Percentiles rank a stretch among this genome's conserved stretches.
Conservation (phyloP, 208 protist species). For the Wallacemonas sp. region DNA sequence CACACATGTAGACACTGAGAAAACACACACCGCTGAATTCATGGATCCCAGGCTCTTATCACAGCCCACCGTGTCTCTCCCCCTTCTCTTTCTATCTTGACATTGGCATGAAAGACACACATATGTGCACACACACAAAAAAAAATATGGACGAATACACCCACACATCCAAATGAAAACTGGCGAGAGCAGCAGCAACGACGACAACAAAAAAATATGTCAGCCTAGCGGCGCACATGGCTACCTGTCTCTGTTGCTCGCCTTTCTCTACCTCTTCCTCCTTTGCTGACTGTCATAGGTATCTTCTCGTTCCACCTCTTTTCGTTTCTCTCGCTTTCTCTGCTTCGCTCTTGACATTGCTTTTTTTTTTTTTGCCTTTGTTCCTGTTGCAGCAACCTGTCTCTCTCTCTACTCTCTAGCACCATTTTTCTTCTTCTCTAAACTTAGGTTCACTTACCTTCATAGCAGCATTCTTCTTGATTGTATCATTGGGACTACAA, state of each 20-base stretch:
- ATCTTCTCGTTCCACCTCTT: not conserved
- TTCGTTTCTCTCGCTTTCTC: not conserved
- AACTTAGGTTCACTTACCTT: too few relatives aligned
- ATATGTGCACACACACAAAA: not conserved
- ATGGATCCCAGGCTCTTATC: too few relatives aligned
- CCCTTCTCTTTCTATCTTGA: not conserved
- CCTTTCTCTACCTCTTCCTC: not conserved
- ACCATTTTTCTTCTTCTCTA: constrained; percentile 19
- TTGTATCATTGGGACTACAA: not conserved
- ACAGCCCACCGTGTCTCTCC: too few relatives aligned
- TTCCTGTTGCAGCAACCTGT: too few relatives aligned
- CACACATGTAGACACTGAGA: not conserved
- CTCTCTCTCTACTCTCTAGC: too few relatives aligned
- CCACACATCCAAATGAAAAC: not conserved
- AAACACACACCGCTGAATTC: not conserved
- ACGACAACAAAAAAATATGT: too few relatives aligned
- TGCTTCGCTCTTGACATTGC: not conserved
- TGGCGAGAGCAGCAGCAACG: too few relatives aligned
- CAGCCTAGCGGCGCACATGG: too few relatives aligned
- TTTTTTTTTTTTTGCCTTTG: not conserved
- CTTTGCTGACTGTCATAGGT: too few relatives aligned
- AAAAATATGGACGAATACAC: not conserved
- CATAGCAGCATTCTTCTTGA: not conserved
- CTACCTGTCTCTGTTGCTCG: not conserved
- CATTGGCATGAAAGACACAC: not conserved